A percentile compares a stretch with the other conserved stretches of the same genome.
phyloP scores from a whole-genome alignment of 1,284 basidiomycete genomes.

The Ustilago bromivora region DNA sequence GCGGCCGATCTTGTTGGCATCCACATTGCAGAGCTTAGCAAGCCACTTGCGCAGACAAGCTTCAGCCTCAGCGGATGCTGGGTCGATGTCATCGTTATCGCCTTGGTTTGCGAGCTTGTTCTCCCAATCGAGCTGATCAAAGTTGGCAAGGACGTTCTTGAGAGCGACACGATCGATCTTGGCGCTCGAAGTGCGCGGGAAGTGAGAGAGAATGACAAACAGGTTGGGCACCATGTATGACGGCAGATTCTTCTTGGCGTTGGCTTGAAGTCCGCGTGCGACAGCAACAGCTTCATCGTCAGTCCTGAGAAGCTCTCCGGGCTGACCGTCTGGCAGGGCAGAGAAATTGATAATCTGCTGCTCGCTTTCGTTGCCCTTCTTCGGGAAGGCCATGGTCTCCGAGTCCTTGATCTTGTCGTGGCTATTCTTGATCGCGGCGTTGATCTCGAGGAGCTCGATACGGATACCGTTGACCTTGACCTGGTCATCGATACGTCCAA shows the following conservation, averaged over 20 bases:
- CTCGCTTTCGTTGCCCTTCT: slow-evolving; percentile 44
- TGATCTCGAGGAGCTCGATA: slow-evolving; percentile 70
- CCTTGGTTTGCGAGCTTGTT: slow-evolving; percentile 48
- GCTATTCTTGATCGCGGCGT: slow-evolving; percentile 67
- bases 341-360: slow-evolving; percentile 69
- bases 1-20: slow-evolving; percentile 52
- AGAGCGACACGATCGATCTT: slow-evolving; percentile 70
- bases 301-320: slow-evolving; percentile 44
- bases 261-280: slow-evolving; percentile 51
- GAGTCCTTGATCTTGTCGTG: slow-evolving; percentile 61
- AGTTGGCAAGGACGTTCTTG: slow-evolving; percentile 53
- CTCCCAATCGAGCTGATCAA: slow-evolving; percentile 67
- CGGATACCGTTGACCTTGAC: slow-evolving; percentile 71
- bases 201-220: slow-evolving; percentile 67
- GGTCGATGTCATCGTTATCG: slow-evolving; percentile 25
- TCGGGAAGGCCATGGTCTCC: slow-evolving; percentile 65
- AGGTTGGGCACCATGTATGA: slow-evolving; percentile 69
- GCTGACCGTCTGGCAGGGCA: slow-evolving; percentile 49
- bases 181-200: slow-evolving; percentile 70
- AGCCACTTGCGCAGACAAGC: slow-evolving; percentile 48
- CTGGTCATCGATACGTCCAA: slow-evolving; percentile 70
- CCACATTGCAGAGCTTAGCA: slow-evolving; percentile 56
- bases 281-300: slow-evolving; percentile 55
- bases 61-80: slow-evolving; percentile 31
- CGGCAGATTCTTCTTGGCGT: slow-evolving; percentile 56